Conservation (phyloP, 108 stramenopile species). For the Discostella pseudostelligera region DNA sequence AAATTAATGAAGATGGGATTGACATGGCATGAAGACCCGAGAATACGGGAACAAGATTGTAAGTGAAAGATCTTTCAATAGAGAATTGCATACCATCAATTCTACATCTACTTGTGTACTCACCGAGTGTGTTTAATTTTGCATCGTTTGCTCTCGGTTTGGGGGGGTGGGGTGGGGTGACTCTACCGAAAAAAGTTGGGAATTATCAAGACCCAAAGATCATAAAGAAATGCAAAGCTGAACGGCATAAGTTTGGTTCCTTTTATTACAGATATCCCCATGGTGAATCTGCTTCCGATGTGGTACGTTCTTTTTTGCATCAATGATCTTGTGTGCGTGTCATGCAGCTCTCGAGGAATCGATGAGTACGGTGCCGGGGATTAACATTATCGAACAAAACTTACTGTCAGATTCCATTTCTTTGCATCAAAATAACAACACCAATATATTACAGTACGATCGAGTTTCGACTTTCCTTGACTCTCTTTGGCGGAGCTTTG, state of each 20-base stretch:
- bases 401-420: no score
- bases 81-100: not conserved
- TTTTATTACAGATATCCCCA: slow-evolving; percentile 91
- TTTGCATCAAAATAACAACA: no score
- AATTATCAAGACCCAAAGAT: slow-evolving; percentile 67
- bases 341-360: no score
- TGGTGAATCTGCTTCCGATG: slow-evolving; percentile 89
- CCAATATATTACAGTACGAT: slow-evolving; percentile 54
- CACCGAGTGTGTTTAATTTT: no score
- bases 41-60: slow-evolving; percentile 91
- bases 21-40: slow-evolving; percentile 85
- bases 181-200: slow-evolving; percentile 1
- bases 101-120: not conserved
- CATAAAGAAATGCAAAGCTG: slow-evolving; percentile 65
- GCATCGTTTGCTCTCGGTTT: not conserved
- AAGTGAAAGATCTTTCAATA: slow-evolving; percentile 26
- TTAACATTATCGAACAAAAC: no score
- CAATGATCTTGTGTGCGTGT: not conserved
- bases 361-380: no score
- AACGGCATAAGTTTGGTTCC: slow-evolving; percentile 77
- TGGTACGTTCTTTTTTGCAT: slow-evolving; percentile 21
- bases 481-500: slow-evolving; percentile 88
- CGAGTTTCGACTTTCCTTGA: slow-evolving; percentile 87
- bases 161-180: not conserved
- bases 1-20: slow-evolving; percentile 69